A percentile compares a stretch with the other conserved stretches of the same genome.
Conservation (phyloP, 352 stramenopile species). For the Globisporangium cylindrosporum region DNA sequence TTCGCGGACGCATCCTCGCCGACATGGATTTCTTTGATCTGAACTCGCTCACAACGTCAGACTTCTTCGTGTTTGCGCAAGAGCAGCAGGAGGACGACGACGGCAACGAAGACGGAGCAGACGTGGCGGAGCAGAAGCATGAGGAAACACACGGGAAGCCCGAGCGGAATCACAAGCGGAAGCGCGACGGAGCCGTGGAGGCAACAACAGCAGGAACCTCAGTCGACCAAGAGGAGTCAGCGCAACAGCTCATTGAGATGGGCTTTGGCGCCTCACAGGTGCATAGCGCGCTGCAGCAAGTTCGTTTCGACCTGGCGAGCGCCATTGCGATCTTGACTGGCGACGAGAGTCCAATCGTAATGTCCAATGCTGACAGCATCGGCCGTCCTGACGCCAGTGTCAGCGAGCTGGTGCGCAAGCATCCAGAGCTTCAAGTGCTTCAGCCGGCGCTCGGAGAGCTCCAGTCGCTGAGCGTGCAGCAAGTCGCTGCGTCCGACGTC, state of each 20-base stretch:
- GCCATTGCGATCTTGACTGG: constrained; percentile 41
- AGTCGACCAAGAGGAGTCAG: background rate
- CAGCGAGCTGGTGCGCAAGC: constrained; percentile 8
- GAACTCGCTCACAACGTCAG: constrained; percentile 36
- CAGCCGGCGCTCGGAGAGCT: constrained; percentile 28
- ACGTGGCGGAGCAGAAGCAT: background rate
- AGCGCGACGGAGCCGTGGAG: constrained; percentile 14
- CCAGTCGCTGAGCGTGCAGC: constrained; percentile 14
- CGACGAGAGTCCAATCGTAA: constrained; percentile 22
- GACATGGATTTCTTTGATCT: constrained; percentile 62
- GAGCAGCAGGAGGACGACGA: constrained; percentile 18
- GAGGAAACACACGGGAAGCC: background rate
- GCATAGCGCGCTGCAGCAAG: constrained; percentile 25
- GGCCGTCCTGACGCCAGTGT: background rate
- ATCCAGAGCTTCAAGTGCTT: constrained; percentile 17
- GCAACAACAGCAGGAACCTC: constrained; percentile 3
- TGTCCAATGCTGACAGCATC: background rate
- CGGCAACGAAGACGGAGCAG: background rate
- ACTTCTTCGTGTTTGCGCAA: constrained; percentile 71
- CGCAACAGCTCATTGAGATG: constrained; percentile 60
- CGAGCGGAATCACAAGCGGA: constrained; percentile 15
- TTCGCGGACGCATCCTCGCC: constrained; percentile 52
- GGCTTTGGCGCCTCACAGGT: constrained; percentile 39
- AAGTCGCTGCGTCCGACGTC: constrained; percentile 23
- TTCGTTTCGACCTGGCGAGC: constrained; percentile 30